These are phyloP conservation scores for Linaria vulgaris DNA, from an alignment of 257 asterid species.

Conservation along the genomic window DNA sequence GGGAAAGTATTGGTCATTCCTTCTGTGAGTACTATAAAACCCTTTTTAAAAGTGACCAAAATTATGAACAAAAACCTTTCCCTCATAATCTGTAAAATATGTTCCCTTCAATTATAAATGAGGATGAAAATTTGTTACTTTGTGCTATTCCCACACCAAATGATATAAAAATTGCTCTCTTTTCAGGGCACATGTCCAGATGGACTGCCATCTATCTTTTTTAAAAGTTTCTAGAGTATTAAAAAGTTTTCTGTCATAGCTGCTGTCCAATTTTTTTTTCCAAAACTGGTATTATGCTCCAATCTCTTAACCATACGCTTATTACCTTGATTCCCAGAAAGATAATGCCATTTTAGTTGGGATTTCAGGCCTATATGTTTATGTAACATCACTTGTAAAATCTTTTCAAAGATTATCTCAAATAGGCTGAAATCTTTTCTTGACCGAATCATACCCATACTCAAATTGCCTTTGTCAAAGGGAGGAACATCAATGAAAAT, in stretches of 20 bases:
- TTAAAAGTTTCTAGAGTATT: no score
- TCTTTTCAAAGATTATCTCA: no score
- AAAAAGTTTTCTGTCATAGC: no score
- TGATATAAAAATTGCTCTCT: neutral
- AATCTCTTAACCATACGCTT: neutral
- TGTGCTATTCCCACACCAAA: neutral
- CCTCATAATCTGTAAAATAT: neutral
- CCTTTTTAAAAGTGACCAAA: neutral
- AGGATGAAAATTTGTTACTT: neutral
- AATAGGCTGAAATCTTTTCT: no score
- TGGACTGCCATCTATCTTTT: neutral
- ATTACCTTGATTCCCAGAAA: neutral
- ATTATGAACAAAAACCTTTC: no score
- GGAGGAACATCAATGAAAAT: no score
- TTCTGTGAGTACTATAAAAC: neutral
- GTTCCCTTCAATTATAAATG: neutral
- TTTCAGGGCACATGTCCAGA: neutral
- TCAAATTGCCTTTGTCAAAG: no score
- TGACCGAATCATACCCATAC: no score
- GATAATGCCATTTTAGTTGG: neutral
- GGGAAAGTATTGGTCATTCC: neutral
- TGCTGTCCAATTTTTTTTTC: neutral
- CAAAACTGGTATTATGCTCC: no score
- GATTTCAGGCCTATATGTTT: neutral
- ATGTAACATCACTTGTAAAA: neutral